Conservation (phyloP, 371 early-diverging fungal genomes). For the Mortierella sp. region DNA sequence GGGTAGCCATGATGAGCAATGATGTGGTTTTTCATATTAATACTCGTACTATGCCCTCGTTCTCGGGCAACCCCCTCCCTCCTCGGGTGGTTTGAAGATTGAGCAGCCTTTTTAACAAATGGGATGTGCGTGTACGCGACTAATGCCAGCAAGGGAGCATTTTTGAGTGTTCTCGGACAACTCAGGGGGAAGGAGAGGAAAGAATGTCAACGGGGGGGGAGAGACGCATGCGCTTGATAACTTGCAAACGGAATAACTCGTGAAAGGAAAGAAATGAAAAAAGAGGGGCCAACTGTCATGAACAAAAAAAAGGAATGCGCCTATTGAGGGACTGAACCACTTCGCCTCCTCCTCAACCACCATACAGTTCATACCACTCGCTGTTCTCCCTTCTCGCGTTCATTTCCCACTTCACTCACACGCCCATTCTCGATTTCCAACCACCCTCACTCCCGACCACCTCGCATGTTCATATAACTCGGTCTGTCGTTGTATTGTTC, state of each 20-base stretch:
- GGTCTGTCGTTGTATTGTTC: background rate
- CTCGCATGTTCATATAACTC: background rate
- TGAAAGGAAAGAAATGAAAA: background rate
- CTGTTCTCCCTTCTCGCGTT: background rate
- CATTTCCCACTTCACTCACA: background rate
- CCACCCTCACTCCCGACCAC: background rate
- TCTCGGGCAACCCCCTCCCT: too few species aligned
- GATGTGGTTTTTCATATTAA: constrained; percentile 3
- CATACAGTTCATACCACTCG: background rate
- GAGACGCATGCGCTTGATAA: too few species aligned
- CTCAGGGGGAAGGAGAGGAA: background rate
- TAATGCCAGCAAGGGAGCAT: background rate
- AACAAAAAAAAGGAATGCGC: background rate
- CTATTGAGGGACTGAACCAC: background rate
- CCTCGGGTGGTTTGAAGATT: too few species aligned
- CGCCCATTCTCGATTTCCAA: background rate
- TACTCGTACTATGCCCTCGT: too few species aligned
- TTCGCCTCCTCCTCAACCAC: background rate
- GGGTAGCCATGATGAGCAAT: background rate
- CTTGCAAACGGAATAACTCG: too few species aligned
- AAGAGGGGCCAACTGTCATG: background rate
- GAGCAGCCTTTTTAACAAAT: too few species aligned
- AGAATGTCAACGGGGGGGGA: background rate
- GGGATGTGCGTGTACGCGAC: too few species aligned
- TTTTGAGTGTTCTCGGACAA: background rate